Evolutionary conservation across 108 stramenopile genomes (phyloP), one percentile per base, ranked within the genome.

Genomic region (Schizochytrium sp.): DNA sequence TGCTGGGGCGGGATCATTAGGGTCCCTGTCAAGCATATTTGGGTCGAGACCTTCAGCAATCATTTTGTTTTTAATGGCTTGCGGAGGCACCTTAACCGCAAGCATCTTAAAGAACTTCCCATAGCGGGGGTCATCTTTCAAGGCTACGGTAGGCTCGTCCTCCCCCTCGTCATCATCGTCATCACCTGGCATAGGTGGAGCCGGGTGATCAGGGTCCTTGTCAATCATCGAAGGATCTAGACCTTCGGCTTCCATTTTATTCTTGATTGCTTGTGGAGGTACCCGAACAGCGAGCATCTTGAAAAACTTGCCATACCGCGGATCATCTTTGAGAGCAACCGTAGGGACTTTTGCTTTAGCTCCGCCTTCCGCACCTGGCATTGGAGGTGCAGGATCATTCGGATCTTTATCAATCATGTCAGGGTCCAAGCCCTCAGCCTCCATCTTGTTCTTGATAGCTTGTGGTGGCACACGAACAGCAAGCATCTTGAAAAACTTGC

Each of bases 271-370:
- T 38, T 55, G 50, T 38, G 28, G 28, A 56, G 76, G 76, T 13
- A 83, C 76, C n/a, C 53, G 47, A n/a, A 83, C 76, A 0, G 76
- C 76, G n/a, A 83, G 13, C 76, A 83, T 83, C 3, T 83, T 83
- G 76, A 83, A 55, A 2, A 83, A 83, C 47, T 49, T 49, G 53
- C 76, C 50, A 53, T 83, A 83, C 50, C 28, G 50, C 28, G 76
- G 76, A 60, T 60, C 19, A 60, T 60, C 59, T n/a, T 60, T 60
- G 19, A 60, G n/a, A 17, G 17, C 19, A n/a, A 60, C 59, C 59
- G 17, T 60, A 19, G 17, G 19, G n/a, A 28, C 76, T 5, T 47
- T 28, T 28, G 28, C 28, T 28, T 28, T 28, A 28, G 28, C 28
- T 28, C 28, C 28, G 28, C 10, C 15, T n/a, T 10, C 76, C 10